Evolutionary conservation across 2,329 filamentous ascomycete species (phyloP).

Genomic region (Fusarium albidum): DNA sequence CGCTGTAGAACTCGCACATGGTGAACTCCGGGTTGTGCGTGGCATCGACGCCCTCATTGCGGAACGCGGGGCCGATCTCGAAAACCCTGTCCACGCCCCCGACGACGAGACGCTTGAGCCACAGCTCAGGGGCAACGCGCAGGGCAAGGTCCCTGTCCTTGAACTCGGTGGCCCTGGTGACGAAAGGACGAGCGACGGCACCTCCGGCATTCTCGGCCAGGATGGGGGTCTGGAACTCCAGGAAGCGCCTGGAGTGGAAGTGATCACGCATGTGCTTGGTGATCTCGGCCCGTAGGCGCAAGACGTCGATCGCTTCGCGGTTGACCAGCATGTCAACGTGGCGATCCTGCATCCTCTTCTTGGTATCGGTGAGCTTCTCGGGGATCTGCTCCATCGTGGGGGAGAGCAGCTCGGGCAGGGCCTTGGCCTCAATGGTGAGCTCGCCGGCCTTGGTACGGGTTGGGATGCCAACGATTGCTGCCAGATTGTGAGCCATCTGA

Average conservation of each 20-base stretch:
- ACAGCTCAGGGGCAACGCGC: slow-evolving; percentile 92
- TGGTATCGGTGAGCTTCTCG: slow-evolving; percentile 71
- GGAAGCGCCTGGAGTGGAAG: slow-evolving; percentile 75
- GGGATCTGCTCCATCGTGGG: slow-evolving; percentile 85
- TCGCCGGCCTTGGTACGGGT: slow-evolving; percentile 77
- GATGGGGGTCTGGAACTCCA: slow-evolving; percentile 92
- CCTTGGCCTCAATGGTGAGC: slow-evolving; percentile 73
- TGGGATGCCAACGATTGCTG: slow-evolving; percentile 75
- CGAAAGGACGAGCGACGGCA: slow-evolving; percentile 85
- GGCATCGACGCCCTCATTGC: slow-evolving; percentile 90
- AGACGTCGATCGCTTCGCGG: slow-evolving; percentile 69
- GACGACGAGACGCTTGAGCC: slow-evolving; percentile 90
- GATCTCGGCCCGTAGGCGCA: slow-evolving; percentile 78
- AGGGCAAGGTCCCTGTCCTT: slow-evolving; percentile 75
- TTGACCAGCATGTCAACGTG: slow-evolving; percentile 90
- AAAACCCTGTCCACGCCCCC: slow-evolving; percentile 90
- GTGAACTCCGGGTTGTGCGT: slow-evolving; percentile 98
- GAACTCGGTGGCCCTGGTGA: slow-evolving; percentile 81
- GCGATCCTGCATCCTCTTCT: slow-evolving; percentile 77
- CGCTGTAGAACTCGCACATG: slow-evolving; percentile 95
- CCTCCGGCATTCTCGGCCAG: slow-evolving; percentile 85
- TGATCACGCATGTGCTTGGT: slow-evolving; percentile 78
- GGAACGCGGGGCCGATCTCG: slow-evolving; percentile 90
- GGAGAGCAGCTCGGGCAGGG: slow-evolving; percentile 75
- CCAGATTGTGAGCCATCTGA: slow-evolving; percentile 40